Base-by-base conservation (phyloP, 768 basidiomycete species). In the Podaxis sp. region DNA sequence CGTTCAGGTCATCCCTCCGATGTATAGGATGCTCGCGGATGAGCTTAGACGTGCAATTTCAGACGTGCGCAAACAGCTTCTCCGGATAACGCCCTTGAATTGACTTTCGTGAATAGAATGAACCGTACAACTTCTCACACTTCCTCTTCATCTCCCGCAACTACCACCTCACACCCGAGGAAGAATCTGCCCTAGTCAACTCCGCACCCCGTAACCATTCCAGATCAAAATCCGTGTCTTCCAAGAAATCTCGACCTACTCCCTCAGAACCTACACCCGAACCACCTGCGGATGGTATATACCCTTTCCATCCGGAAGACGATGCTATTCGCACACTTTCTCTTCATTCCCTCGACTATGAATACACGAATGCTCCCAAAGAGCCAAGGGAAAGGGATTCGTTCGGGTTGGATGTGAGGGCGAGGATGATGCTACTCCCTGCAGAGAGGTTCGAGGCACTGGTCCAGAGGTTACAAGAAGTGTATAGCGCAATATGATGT, bases 261-360 rank as follows among this genome's bases (percentile, higher is more conserved):
- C 33, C 59, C 65, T 65, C 30, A 65, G 49, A 38, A 55, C 55
- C 61, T 55, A 26, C n/a, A 11, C 63, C 67, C 5, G 68, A 55
- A 51, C 68, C 73, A 6, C 76, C 80, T 12, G 67, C 68, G 2
- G 85, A 86, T 58, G 84, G 87, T 0, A 77, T 86, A 4, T 90
- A 88, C 69, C 76, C 86, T 2, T 96, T 92, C 76, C 95, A 97
- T 70, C 88, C 90, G 0, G 96, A 97, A 72, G 95, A 97, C 73
- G 87, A 88, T 46, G 78, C 79, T 46, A 86, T 95, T 56, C 80
- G 83, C 60, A 75, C 85, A 85, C 72, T 80, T 58, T 82, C 88
- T 1, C 68, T 77, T 1, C 78, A 86, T 61, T 73, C 80, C 1
- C 68, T 87, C 55, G 84, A 87, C 33, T 81, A 78, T 66, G 64